These are phyloP conservation scores for Biscutella laevigata DNA, from an alignment of 441 rosid genomes.

Conservation along the genomic window DNA sequence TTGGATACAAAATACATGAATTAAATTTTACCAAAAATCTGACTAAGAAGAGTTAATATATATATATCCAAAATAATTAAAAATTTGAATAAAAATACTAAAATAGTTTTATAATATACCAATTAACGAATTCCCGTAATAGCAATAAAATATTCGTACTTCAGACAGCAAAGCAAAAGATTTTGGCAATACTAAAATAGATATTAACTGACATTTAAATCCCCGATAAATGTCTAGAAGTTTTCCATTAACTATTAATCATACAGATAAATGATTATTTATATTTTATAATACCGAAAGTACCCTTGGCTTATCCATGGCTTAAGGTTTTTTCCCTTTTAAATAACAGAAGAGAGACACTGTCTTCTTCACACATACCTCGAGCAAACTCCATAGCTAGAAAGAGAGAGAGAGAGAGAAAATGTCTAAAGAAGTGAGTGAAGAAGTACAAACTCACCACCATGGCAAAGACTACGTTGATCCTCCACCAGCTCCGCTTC, in stretches of 20 bases:
- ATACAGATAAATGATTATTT: slow-evolving; percentile 5
- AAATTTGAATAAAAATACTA: no score
- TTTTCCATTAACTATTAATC: slow-evolving; percentile 7
- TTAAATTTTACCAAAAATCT: no score
- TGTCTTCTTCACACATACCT: slow-evolving; percentile 15
- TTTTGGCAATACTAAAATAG: background rate
- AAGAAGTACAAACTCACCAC: slow-evolving; percentile 31
- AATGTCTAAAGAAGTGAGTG: slow-evolving; percentile 50
- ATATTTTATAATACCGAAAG: slow-evolving; percentile 6
- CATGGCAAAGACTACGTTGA: slow-evolving; percentile 31
- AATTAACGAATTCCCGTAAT: no score
- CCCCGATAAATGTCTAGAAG: slow-evolving; percentile 16
- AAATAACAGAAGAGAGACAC: slow-evolving; percentile 24
- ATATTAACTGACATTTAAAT: slow-evolving; percentile 18
- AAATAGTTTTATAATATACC: no score
- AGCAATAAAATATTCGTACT: no score
- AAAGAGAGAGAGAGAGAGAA: background rate
- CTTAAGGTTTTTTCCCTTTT: slow-evolving; percentile 12
- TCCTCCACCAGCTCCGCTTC: slow-evolving; percentile 27
- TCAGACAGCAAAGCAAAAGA: no score
- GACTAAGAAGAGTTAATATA: no score
- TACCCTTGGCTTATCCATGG: slow-evolving; percentile 21
- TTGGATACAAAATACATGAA: no score
- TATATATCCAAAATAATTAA: no score
- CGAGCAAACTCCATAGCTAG: slow-evolving; percentile 10